Evolutionary conservation across 2,329 filamentous ascomycete species (phyloP), one percentile per base, ranked within the genome.

Genomic region (Trichophyton simii): DNA sequence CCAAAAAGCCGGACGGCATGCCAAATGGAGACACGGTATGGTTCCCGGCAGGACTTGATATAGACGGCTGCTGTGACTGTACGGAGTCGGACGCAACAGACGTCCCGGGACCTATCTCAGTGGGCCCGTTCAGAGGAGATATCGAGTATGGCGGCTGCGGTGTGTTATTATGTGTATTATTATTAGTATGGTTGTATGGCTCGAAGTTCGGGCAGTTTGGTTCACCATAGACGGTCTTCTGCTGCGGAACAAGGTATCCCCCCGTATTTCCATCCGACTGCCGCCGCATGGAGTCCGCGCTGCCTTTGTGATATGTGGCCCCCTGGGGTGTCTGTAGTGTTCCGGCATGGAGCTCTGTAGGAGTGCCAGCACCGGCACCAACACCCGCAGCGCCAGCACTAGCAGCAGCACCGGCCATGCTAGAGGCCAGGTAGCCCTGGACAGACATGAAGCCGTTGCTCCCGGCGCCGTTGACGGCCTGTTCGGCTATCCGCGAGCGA

Each of bases 141-240:
- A 55, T 55, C 18, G 52, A 25, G 28, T 20, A 55, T 55, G 28
- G 28, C 38, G 28, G 52, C 18, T 36, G 52, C 2, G 15, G 7
- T 2, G 28, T 36, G 31, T 63, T 64, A 41, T 25, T 60, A 34
- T 66, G 65, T 3, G 64, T 46, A 7, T 61, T 38, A 38, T 38
- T 38, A 38, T 13, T 38, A 38, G 34, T 38, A 13, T 38, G 34
- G 34, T 3, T 60, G 50, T 66, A 67, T 13, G 54, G 57, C 25
- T 60, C 67, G 38, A 57, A 61, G 28, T 65, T 62, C 15, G 67
- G 66, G 31, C 68, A 64, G 25, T 68, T 65, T 1, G 67, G 62
- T 2, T 70, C 65, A 25, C 68, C 66, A 63, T 71, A 76, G 5
- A 67, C 63, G 4, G 66, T 59, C 22, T 58, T 57, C 38, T 63